phyloP scores from a whole-genome alignment of 2,329 filamentous ascomycete species.

The Venturia effusa region DNA sequence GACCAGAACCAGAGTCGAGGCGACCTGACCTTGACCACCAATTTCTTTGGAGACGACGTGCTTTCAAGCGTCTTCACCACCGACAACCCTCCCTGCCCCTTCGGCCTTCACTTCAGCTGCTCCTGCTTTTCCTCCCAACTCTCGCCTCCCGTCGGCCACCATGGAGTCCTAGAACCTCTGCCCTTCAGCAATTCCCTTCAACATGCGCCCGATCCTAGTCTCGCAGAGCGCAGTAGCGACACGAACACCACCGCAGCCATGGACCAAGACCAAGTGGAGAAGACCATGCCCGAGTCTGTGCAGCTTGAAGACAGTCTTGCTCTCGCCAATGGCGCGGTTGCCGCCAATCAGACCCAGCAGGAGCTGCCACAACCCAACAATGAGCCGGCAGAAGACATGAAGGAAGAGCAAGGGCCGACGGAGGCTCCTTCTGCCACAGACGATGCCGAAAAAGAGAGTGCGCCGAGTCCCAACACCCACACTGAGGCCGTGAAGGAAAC shows the following conservation, averaged over 20 bases:
- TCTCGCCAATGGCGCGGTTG: not conserved
- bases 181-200: slow-evolving; percentile 1
- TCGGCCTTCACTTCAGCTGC: not conserved
- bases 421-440: not conserved
- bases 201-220: not conserved
- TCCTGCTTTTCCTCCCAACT: not conserved
- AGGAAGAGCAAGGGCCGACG: not conserved
- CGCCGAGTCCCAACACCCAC: not conserved
- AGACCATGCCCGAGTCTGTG: not conserved
- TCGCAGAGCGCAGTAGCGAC: slow-evolving; percentile 1
- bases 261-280: not conserved
- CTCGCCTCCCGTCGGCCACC: not conserved
- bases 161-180: slow-evolving; percentile 1
- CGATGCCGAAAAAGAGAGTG: not conserved
- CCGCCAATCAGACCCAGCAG: not conserved
- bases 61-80: not conserved
- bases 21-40: not conserved
- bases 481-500: not conserved
- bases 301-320: not conserved
- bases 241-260: not conserved
- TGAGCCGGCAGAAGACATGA: not conserved
- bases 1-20: too few relatives aligned
- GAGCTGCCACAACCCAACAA: not conserved
- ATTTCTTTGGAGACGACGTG: not conserved
- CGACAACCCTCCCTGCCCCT: not conserved